A percentile compares a stretch with the other conserved stretches of the same genome.
Evolutionary conservation across 768 basidiomycete genomes (phyloP).

Genomic region (Leccinum broughii): DNA sequence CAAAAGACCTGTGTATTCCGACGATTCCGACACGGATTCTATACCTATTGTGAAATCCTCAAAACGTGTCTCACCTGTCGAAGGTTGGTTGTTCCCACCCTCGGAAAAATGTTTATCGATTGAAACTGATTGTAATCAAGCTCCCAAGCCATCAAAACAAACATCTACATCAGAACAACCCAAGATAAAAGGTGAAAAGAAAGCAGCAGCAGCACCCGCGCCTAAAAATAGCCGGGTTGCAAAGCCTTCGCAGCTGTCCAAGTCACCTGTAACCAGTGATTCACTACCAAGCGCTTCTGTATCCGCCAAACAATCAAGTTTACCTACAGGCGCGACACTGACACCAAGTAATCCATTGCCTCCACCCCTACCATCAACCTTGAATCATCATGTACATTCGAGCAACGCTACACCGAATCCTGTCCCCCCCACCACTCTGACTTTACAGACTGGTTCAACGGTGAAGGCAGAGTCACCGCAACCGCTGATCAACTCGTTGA

Average conservation of each 20-base stretch:
- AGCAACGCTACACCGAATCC: background rate
- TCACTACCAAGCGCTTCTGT: constrained; percentile 16
- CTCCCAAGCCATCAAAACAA: constrained; percentile 12
- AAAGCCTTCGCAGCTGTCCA: constrained; percentile 4
- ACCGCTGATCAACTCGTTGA: constrained; percentile 9
- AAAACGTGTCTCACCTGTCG: constrained; percentile 5
- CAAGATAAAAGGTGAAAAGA: constrained; percentile 13
- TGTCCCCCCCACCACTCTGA: background rate
- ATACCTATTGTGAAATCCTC: constrained; percentile 17
- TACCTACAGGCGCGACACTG: background rate
- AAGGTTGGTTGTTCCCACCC: constrained; percentile 18
- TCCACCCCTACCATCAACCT: background rate
- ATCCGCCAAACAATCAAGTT: background rate
- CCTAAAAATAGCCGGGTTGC: background rate
- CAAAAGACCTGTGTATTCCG: constrained; percentile 26
- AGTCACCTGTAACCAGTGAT: constrained; percentile 22
- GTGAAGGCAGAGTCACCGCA: constrained; percentile 24
- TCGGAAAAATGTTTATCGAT: background rate
- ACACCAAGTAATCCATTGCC: background rate
- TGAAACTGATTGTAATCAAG: constrained; percentile 15
- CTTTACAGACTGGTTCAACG: constrained; percentile 12
- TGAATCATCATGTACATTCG: background rate
- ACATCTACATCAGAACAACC: background rate
- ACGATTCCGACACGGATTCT: constrained; percentile 24
- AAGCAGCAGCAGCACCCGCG: background rate